phyloP scores from a whole-genome alignment of 108 stramenopile species.

The Skeletonema potamos region DNA sequence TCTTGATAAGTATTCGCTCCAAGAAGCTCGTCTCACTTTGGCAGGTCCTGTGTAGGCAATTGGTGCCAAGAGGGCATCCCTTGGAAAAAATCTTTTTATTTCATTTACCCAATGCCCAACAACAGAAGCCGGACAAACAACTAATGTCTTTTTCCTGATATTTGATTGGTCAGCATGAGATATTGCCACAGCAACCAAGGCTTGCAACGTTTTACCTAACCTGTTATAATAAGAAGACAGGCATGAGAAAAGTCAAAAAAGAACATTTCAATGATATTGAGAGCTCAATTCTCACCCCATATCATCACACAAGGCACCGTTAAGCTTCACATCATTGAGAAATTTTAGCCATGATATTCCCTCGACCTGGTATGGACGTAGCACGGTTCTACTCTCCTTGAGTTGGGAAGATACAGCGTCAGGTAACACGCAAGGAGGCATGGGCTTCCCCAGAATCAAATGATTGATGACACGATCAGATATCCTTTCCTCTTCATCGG shows the following conservation, averaged over 20 bases:
- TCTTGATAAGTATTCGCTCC: conserved; percentile 13
- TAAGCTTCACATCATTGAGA: conserved; percentile 71
- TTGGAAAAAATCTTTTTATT: conserved; percentile 66
- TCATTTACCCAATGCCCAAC: conserved; percentile 86
- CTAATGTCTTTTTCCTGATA: conserved; percentile 42
- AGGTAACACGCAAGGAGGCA: conserved; percentile 66
- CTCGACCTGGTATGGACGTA: conserved; percentile 85
- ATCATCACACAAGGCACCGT: conserved; percentile 86
- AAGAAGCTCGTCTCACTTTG: conserved; percentile 26
- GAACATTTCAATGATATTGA: not conserved
- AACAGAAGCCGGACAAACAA: conserved; percentile 86
- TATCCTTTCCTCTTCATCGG: not conserved
- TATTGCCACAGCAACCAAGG: conserved; percentile 65
- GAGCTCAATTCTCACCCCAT: conserved; percentile 68
- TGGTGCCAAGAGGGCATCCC: conserved; percentile 45
- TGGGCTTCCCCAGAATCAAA: conserved; percentile 81
- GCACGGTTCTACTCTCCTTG: conserved; percentile 30
- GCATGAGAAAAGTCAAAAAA: not conserved
- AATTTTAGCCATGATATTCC: conserved; percentile 87
- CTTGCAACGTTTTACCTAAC: conserved; percentile 78
- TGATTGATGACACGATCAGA: conserved; percentile 72
- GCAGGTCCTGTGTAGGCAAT: conserved; percentile 49
- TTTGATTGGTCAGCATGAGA: conserved; percentile 37
- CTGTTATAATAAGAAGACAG: not conserved
- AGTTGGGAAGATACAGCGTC: conserved; percentile 36